Base-by-base conservation (phyloP, 2,329 filamentous ascomycete genomes). In the Fusarium continuum region DNA sequence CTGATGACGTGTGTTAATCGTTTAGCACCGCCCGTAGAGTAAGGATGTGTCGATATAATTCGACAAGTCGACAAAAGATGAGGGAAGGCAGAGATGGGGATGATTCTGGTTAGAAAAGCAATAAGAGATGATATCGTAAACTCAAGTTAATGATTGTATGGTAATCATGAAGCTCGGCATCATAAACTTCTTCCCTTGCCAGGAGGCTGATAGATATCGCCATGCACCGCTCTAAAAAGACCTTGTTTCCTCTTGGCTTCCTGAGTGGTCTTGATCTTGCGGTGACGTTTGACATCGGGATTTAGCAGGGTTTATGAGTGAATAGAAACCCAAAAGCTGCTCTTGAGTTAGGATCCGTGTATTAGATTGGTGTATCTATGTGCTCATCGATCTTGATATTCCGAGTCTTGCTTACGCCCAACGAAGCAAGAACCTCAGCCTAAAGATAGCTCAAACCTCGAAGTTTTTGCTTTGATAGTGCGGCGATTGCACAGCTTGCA, bases 11-110 rank as follows among this genome's bases (percentile, higher is more conserved):
- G 62, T 53, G 17, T 10, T 45, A 17, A 29, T 16, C 17, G 26
- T 13, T 66, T 32, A 43, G 51, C 28, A 44, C 61, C 43, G 26
- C 47, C 34, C 31, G 34, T 32, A 47, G 38, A 17, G 34, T 16
- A 54, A 43, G 38, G 49, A 65, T 41, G 61, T 62, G 57, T 44
- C 63, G 20, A 43, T 65, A 63, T 46, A 28, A 36, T 32, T 22
- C 25, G 35, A 60, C 26, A 25, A 11, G 39, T 50, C 38, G 22
- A 39, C 32, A 44, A 17, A 29, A 11, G 22, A 10, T 22, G 16
- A 48, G 34, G 16, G 25, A n/a, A 41, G 17, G 39, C 31, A 39
- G 29, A 44, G 45, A 26, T 46, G 11, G 10, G 25, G 32, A 17
- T 31, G n/a, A 22, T 23, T 14, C 17, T 34, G 16, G 39, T 34